Evolutionary conservation across 2,329 filamentous ascomycete species (phyloP).

Genomic region (Aspergillus aculeatinus): DNA sequence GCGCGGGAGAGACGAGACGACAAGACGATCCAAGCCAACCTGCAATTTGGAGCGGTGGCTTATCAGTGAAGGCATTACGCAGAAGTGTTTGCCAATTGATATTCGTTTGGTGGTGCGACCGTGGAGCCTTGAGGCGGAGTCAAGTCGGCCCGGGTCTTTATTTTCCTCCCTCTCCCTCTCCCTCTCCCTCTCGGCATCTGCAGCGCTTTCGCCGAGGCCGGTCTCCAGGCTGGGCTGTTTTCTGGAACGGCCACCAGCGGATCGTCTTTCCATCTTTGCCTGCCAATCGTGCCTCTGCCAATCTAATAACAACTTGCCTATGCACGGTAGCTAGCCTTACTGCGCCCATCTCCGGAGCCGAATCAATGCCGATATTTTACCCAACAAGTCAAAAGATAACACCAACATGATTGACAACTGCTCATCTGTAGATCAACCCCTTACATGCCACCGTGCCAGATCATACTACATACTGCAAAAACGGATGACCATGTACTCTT

Average conservation of each 20-base stretch:
- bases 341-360: not conserved
- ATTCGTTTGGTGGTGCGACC: not conserved
- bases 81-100: not conserved
- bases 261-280: no score
- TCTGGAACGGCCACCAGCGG: no score
- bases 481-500: no score
- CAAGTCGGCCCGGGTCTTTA: not conserved
- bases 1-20: no score
- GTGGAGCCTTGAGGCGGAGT: not conserved
- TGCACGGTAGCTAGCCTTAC: not conserved
- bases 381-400: not conserved
- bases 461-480: not conserved
- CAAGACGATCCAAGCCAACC: not conserved
- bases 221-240: no score
- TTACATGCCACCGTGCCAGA: not conserved
- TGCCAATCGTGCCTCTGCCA: no score
- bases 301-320: no score
- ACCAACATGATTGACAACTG: not conserved
- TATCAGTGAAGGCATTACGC: not conserved
- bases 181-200: no score
- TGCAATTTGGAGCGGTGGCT: not conserved
- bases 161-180: not conserved
- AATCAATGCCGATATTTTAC: not conserved
- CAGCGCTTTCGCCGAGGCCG: no score
- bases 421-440: no score